These are phyloP conservation scores for Melocanna baccifera DNA, from an alignment of 176 grass and related monocot species.

Conservation along the genomic window DNA sequence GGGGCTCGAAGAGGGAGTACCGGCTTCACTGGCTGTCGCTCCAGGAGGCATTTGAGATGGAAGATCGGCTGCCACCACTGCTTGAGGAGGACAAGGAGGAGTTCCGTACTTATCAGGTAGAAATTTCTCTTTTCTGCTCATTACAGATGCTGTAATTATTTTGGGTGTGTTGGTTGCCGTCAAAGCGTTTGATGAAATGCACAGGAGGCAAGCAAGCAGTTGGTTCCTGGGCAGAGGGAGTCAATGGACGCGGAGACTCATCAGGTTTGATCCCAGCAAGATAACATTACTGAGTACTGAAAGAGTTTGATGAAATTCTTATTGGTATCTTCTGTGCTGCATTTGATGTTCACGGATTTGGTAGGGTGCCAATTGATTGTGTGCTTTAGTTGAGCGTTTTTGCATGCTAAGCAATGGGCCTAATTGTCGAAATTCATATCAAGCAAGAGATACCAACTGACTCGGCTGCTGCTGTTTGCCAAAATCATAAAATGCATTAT, in stretches of 20 bases:
- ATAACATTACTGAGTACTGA: neutral
- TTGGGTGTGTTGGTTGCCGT: neutral
- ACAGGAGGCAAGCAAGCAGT: constrained; percentile 20
- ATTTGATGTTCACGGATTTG: neutral
- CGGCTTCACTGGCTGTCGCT: constrained; percentile 76
- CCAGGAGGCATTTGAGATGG: constrained; percentile 62
- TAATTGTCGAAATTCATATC: neutral
- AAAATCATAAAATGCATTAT: neutral
- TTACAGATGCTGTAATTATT: constrained; percentile 5
- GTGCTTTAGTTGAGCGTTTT: neutral
- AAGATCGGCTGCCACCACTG: constrained; percentile 58
- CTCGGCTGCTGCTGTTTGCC: neutral
- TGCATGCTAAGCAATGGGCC: neutral
- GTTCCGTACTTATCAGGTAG: constrained; percentile 35
- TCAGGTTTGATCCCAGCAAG: constrained; percentile 34
- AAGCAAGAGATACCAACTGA: neutral
- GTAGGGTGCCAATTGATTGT: neutral
- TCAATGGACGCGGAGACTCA: neutral
- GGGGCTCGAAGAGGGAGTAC: constrained; percentile 71
- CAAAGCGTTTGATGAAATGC: constrained; percentile 36
- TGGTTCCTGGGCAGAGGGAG: neutral
- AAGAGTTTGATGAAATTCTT: constrained; percentile 15
- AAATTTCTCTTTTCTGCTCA: neutral
- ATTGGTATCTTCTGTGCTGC: neutral
- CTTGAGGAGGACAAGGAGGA: constrained; percentile 73